phyloP scores from a whole-genome alignment of 371 early-diverging fungal species.

The Cokeromyces recurvatus region DNA sequence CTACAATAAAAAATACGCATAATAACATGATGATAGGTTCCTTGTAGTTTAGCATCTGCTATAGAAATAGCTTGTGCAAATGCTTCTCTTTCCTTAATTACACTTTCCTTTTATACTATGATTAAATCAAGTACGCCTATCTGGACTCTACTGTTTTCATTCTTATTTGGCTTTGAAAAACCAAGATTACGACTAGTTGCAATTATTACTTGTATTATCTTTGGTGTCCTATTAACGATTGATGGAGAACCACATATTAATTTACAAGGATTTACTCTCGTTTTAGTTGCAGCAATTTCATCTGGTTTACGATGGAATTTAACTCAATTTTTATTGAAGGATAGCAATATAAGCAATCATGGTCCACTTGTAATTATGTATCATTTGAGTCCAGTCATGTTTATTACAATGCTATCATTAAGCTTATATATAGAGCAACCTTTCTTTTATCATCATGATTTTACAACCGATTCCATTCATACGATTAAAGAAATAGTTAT shows the following conservation, averaged over 20 bases:
- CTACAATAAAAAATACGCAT: neutral
- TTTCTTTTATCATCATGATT: conserved; percentile 25
- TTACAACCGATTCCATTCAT: conserved; percentile 19
- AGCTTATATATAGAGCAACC: conserved; percentile 61
- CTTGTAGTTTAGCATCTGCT: conserved; percentile 86
- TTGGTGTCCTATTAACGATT: conserved; percentile 85
- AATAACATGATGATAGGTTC: conserved; percentile 44
- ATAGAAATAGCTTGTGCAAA: conserved; percentile 89
- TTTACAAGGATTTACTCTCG: conserved; percentile 60
- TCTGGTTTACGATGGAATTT: conserved; percentile 82
- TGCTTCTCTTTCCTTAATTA: conserved; percentile 74
- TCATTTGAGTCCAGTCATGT: conserved; percentile 75
- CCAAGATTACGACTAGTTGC: conserved; percentile 58
- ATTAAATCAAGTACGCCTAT: conserved; percentile 87
- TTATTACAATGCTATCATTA: conserved; percentile 48
- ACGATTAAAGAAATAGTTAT: neutral
- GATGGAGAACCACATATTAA: conserved; percentile 75
- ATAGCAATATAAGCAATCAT: conserved; percentile 40
- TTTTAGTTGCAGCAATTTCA: conserved; percentile 70
- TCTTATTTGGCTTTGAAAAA: conserved; percentile 79
- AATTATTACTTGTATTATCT: conserved; percentile 74
- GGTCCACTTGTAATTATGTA: conserved; percentile 82
- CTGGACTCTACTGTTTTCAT: conserved; percentile 88
- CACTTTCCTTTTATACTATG: conserved; percentile 94
- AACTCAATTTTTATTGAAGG: conserved; percentile 77